Evolutionary conservation across 176 grass and related monocot species (phyloP), one percentile per base, ranked within the genome.

Genomic region (Eremochloa ophiuroides): DNA sequence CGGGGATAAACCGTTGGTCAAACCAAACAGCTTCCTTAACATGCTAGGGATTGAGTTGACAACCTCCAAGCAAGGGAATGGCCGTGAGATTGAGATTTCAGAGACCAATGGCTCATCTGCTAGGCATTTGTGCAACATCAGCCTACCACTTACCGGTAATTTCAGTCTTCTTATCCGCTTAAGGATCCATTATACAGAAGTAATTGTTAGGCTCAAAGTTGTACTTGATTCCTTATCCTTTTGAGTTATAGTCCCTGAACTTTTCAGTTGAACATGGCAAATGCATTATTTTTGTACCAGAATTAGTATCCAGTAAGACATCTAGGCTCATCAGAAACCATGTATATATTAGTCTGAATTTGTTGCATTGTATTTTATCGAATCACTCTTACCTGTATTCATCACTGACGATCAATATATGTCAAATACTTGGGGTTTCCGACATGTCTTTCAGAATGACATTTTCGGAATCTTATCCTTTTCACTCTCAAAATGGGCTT

Each of bases 111-210:
- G 33, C 39, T 84, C 82, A 15, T 95, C 79, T 64, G 13, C 64
- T 41, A 86, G 73, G 68, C 85, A 84, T 56, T 37, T 98, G 27
- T 95, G 92, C 82, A 98, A 84, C 51, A 93, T 98, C 66, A 93
- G 87, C 55, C 46, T 98, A 31, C 96, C 96, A 2, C 77, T 82
- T 70, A 68, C 84, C 2, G 92, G 95, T 98, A 87, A 91, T 74
- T 88, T 43, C 26, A 42, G 12, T 73, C 26, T 65, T 17, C 22
- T 42, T 25, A 77, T 60, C 5, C 7, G 23, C 59, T 81, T 71
- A 59, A 70, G 34, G 3, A 35, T 5, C n/a, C n/a, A 17, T 27
- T 47, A 7, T 39, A 26, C 29, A 74, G 28, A 50, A 61, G 15
- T 55, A 60, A 10, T 28, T 71, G 14, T 31, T 43, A 16, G 30